Evolutionary conservation across 441 rosid genomes (phyloP).

Genomic region (Omphalea diandra): DNA sequence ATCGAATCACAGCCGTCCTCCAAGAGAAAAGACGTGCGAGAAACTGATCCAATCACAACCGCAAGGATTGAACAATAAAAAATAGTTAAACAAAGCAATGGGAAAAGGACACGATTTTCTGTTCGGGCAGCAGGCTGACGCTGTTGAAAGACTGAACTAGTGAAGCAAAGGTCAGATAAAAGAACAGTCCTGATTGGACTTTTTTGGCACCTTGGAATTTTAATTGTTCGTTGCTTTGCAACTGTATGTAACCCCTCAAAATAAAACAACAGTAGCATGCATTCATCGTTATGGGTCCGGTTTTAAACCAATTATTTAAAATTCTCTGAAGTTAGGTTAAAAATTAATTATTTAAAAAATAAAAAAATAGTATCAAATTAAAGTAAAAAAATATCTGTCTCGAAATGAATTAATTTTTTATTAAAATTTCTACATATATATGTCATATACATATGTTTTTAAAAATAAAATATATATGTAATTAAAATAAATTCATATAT

Average conservation of each 20-base stretch:
- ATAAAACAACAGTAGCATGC: constrained; percentile 11
- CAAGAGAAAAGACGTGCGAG: not conserved
- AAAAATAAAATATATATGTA: too few relatives aligned
- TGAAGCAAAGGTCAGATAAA: not conserved
- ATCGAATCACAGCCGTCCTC: not conserved
- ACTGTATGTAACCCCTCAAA: not conserved
- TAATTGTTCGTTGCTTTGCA: not conserved
- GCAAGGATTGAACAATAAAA: not conserved
- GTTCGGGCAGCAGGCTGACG: not conserved
- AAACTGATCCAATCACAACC: not conserved
- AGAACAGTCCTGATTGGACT: constrained; percentile 10
- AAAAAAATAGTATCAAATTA: too few relatives aligned
- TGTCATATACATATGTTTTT: too few relatives aligned
- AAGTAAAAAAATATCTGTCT: too few relatives aligned
- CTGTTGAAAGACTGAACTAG: not conserved
- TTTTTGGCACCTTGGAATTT: not conserved
- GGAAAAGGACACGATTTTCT: not conserved
- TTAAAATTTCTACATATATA: too few relatives aligned
- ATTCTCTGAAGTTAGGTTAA: too few relatives aligned
- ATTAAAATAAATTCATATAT: too few relatives aligned
- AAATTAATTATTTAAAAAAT: too few relatives aligned
- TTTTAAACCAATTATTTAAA: too few relatives aligned
- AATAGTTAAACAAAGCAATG: not conserved
- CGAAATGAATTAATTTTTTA: too few relatives aligned
- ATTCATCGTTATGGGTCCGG: too few relatives aligned